Conservation (phyloP, 345 rosid genomes). For the Heritiera fomes region DNA sequence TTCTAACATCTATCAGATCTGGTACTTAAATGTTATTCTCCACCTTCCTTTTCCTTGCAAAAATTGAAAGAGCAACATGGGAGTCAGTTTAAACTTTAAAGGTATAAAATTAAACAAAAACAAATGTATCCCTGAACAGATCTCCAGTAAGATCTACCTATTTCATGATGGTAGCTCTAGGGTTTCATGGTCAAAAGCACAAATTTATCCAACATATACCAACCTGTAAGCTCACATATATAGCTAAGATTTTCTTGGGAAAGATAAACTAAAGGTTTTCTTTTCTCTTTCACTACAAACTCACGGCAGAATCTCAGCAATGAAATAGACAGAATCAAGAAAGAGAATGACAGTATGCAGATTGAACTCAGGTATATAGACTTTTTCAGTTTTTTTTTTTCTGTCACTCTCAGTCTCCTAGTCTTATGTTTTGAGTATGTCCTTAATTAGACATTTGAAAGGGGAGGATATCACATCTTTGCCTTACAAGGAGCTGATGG, state of each 20-base stretch:
- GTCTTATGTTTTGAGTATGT: background rate
- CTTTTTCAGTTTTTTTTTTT: background rate
- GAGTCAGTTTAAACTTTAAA: background rate
- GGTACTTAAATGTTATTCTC: background rate
- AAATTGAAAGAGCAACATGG: constrained; percentile 2
- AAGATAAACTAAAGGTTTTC: background rate
- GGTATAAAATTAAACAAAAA: background rate
- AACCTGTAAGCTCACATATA: background rate
- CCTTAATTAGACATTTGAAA: constrained; percentile 42
- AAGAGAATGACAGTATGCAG: constrained; percentile 57
- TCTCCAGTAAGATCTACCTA: constrained; percentile 5
- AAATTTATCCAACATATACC: constrained; percentile 4
- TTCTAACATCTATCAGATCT: background rate
- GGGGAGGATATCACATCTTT: constrained; percentile 49
- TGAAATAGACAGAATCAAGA: constrained; percentile 53
- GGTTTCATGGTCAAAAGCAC: constrained; percentile 8
- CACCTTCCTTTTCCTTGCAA: constrained; percentile 16
- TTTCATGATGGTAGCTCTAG: constrained; percentile 14
- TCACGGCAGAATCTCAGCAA: constrained; percentile 39
- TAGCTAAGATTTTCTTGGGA: background rate
- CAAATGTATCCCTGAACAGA: background rate
- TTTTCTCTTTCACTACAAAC: background rate
- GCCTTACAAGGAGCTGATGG: constrained; percentile 37
- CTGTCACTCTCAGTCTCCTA: background rate
- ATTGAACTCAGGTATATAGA: constrained; percentile 44